These are phyloP conservation scores for Blastocystis hominis DNA, from an alignment of 352 stramenopile genomes.

Conservation along the genomic window DNA sequence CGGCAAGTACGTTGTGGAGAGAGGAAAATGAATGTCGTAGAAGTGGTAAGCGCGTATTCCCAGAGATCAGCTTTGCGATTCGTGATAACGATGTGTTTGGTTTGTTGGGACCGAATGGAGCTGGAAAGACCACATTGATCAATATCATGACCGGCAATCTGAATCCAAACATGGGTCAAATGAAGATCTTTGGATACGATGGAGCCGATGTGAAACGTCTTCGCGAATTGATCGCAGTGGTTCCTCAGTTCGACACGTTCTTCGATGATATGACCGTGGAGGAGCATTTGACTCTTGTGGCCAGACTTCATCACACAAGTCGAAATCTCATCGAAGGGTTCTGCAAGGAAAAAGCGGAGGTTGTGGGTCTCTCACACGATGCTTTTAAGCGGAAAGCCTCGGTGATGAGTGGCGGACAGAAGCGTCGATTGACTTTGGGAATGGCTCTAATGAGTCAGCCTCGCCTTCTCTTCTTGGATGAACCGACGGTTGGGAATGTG, in stretches of 20 bases:
- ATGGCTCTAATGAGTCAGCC: constrained; percentile 66
- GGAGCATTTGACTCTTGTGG: constrained; percentile 63
- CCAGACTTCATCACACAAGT: not conserved
- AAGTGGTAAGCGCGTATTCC: constrained; percentile 1
- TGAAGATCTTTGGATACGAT: constrained; percentile 56
- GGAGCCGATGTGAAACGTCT: constrained; percentile 65
- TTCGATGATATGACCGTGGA: constrained; percentile 69
- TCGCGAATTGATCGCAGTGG: constrained; percentile 67
- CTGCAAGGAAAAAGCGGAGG: not conserved
- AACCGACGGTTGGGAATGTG: constrained; percentile 64
- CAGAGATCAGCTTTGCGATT: not conserved
- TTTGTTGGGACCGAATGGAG: constrained; percentile 60
- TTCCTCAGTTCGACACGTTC: constrained; percentile 70
- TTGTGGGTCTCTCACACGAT: not conserved
- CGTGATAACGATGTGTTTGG: constrained; percentile 33
- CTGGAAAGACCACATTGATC: constrained; percentile 60
- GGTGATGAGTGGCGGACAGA: constrained; percentile 53
- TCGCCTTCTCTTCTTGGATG: constrained; percentile 67
- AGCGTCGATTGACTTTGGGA: constrained; percentile 56
- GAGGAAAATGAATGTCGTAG: not conserved
- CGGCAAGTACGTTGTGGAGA: not conserved
- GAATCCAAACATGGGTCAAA: constrained; percentile 43
- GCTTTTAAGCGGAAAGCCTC: not conserved
- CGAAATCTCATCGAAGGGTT: not conserved
- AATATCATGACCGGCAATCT: constrained; percentile 59